Percentiles rank a stretch among this genome's conserved stretches.
These are phyloP conservation scores for Stemphylium lycopersici DNA, from an alignment of 2,329 filamentous ascomycete species.

Conservation along the genomic window DNA sequence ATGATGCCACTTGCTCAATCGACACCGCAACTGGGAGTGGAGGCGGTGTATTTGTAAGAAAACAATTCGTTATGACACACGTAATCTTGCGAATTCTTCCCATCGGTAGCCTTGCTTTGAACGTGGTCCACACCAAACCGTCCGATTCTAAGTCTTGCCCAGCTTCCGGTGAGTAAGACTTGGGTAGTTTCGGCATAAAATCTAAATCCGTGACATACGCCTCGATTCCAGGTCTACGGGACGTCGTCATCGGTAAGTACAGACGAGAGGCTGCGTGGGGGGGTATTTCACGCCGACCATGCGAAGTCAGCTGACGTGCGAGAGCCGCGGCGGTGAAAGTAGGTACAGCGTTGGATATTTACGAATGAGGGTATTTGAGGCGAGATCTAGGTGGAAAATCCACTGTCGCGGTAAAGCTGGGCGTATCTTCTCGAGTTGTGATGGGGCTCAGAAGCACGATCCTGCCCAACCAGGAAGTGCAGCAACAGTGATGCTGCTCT, in stretches of 20 bases:
- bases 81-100: no score
- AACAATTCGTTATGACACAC: no score
- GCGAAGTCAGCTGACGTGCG: conserved; percentile 12
- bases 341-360: not conserved
- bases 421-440: not conserved
- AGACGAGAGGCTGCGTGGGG: not conserved
- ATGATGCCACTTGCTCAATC: no score
- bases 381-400: not conserved
- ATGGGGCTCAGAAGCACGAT: not conserved
- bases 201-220: not conserved
- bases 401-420: not conserved
- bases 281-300: not conserved
- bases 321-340: conserved; percentile 1
- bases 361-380: not conserved
- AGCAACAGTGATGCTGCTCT: conserved; percentile 5
- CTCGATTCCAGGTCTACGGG: not conserved
- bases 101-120: no score
- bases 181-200: not conserved
- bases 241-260: not conserved
- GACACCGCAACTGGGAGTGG: no score
- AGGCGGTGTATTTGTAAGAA: no score
- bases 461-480: not conserved
- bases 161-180: conserved; percentile 17
- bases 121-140: not conserved
- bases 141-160: not conserved